Percentiles rank a stretch among this genome's conserved stretches.
Conservation (phyloP, 2,329 filamentous ascomycete genomes). For the Alternaria triticimaculans region DNA sequence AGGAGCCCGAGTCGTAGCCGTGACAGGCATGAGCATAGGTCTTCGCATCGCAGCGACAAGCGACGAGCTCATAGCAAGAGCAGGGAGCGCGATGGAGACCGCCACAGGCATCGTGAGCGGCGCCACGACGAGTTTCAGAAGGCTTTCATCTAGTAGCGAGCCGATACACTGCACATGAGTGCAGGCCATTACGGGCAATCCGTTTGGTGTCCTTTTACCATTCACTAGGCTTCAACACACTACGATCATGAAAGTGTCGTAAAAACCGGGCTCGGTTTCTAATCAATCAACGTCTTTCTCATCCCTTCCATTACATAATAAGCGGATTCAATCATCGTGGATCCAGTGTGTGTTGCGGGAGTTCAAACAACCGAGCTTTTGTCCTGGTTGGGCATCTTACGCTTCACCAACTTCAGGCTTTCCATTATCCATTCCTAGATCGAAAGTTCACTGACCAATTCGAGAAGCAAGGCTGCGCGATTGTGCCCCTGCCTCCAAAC, state of each 20-base stretch:
- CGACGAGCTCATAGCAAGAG: constrained; percentile 24
- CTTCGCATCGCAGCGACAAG: constrained; percentile 23
- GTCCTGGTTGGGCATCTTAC: neutral
- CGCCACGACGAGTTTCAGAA: neutral
- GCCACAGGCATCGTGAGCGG: neutral
- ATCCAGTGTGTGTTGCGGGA: too few relatives aligned
- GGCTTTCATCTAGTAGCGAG: neutral
- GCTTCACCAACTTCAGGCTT: neutral
- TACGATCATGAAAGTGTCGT: neutral
- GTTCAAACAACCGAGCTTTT: too few relatives aligned
- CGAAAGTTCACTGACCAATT: too few relatives aligned
- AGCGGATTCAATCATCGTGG: too few relatives aligned
- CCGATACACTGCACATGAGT: neutral
- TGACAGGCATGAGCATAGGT: constrained; percentile 16
- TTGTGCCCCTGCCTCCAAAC: too few relatives aligned
- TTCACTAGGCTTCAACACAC: neutral
- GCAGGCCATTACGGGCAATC: neutral
- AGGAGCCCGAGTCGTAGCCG: constrained; percentile 21
- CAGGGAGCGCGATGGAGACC: constrained; percentile 3
- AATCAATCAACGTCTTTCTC: neutral
- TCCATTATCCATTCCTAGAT: too few relatives aligned
- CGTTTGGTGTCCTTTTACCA: neutral
- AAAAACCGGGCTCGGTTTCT: too few relatives aligned
- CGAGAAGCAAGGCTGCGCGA: too few relatives aligned
- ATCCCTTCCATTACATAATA: too few relatives aligned